Base-by-base conservation (phyloP, 371 early-diverging fungal species). In the Phascolomyces articulosus region DNA sequence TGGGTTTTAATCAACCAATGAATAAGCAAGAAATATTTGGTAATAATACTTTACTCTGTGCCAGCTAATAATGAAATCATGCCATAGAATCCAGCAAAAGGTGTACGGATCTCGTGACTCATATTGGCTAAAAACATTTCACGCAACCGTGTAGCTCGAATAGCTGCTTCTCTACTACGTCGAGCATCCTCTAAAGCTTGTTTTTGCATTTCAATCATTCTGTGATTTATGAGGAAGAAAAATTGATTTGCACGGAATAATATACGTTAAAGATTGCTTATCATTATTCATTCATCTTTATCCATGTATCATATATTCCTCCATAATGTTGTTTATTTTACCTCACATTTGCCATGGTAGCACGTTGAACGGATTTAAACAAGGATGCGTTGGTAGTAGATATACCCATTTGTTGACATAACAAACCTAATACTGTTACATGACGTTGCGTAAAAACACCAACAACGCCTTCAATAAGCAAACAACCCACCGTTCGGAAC, bases 71-170 rank as follows among this genome's bases (percentile, higher is more conserved):
- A 58, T 11, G 86, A 86, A 7, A 86, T 76, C 84, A 84, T 86
- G 28, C 86, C 85, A 40, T 84, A 72, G 51, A 86, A 84, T 0
- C 86, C 86, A 24, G 86, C 84, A 56, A 86, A 86, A 0, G 86
- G 86, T 0, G 83, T 85, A 41, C 80, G 73, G 26, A 80, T 77
- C 58, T 80, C 80, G 60, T 80, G 80, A 64, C 82, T 80, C 86
- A 86, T 86, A 49, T 86, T 86, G 7, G 86, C 86, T 60, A 86
- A 66, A 54, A 86, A 86, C 41, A 83, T 86, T 53, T 84, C 80
- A 40, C 77, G 64, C 29, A 80, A 48, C 4, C 75, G 67, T 2
- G 75, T 80, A 6, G 80, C 80, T 7, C 75, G 67, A 0, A 72
- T 68, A 11, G 80, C 80, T 13, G 75, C 80, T 63, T 80, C 80